Evolutionary conservation across 1,139 yeast species (phyloP), one percentile per base, ranked within the genome.

Genomic region (Hemisphaericaspora lyxosophila): DNA sequence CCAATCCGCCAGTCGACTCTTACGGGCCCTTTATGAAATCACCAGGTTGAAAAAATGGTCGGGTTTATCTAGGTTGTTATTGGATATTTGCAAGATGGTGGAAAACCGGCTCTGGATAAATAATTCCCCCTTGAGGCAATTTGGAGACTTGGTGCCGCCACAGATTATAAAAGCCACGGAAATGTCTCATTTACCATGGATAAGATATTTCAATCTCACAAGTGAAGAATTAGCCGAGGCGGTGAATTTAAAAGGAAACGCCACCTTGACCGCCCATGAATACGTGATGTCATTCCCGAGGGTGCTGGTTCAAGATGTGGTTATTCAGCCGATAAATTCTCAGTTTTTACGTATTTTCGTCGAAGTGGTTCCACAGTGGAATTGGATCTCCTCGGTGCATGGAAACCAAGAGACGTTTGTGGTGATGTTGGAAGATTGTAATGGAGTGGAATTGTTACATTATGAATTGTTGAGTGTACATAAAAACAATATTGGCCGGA

Each of bases 1-100:
- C 0, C 98, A 92, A 57, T 87, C 95, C 26, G 97, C 97, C 0
- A 95, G 95, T 5, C 75, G 99, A 55, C 62, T 94, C 30, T 67
- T 90, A 38, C 67, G 97, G 38, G 97, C 98, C 0, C 75, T 94
- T 47, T 82, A 77, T 55, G 97, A 92, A 54, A 78, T 92, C 18
- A 76, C 88, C 7, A 51, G 87, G 33, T 69, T 74, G 37, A 85
- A 82, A 49, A 75, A 76, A 7, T 89, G 96, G 95, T 74, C 96
- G 0, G 59, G 70, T 7, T 60, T 86, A 15, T 70, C 95, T 0
- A 75, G 74, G 46, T 47, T 64, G 1, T 59, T 85, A 1, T 67
- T 89, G 9, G 80, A 80, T 41, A 49, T 90, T 22, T 83, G 92
- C 54, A 85, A 87, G 49, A 83, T 86, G 81, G 84, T 87, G 13